phyloP scores from a whole-genome alignment of 805 yeast species.

The Saccharomycopsis sp. region DNA sequence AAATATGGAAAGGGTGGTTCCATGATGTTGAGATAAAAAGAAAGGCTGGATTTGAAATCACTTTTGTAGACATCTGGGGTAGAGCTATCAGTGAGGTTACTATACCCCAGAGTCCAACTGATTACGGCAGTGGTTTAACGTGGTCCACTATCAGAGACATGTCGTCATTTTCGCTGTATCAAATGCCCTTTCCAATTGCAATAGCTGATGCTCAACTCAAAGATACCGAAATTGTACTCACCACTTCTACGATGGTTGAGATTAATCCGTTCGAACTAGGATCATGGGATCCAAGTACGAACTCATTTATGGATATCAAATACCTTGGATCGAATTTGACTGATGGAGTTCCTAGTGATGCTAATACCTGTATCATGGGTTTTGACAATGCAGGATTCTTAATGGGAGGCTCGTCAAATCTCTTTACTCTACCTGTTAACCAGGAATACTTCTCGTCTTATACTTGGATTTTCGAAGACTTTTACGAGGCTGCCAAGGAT shows the following conservation, averaged over 20 bases:
- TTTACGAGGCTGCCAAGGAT: constrained; percentile 36
- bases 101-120: constrained; percentile 37
- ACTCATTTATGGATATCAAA: constrained; percentile 56
- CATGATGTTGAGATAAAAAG: constrained; percentile 40
- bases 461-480: not conserved
- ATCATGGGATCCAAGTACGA: constrained; percentile 76
- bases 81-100: constrained; percentile 58
- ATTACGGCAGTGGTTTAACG: constrained; percentile 57
- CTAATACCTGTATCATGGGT: constrained; percentile 35
- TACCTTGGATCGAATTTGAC: constrained; percentile 62
- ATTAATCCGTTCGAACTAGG: constrained; percentile 70
- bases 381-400: constrained; percentile 77
- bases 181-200: constrained; percentile 68
- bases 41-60: constrained; percentile 48
- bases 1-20: constrained; percentile 34
- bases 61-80: constrained; percentile 62
- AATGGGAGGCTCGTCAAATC: constrained; percentile 75
- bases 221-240: constrained; percentile 41
- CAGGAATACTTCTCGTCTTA: constrained; percentile 38
- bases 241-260: constrained; percentile 63
- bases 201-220: constrained; percentile 20
- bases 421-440: constrained; percentile 58
- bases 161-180: constrained; percentile 50
- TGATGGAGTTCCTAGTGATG: constrained; percentile 47
- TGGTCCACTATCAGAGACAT: constrained; percentile 54